Percentiles rank a stretch among this genome's conserved stretches.
Evolutionary conservation across 352 stramenopile genomes (phyloP).

Genomic region (Phytophthora uliginosa): DNA sequence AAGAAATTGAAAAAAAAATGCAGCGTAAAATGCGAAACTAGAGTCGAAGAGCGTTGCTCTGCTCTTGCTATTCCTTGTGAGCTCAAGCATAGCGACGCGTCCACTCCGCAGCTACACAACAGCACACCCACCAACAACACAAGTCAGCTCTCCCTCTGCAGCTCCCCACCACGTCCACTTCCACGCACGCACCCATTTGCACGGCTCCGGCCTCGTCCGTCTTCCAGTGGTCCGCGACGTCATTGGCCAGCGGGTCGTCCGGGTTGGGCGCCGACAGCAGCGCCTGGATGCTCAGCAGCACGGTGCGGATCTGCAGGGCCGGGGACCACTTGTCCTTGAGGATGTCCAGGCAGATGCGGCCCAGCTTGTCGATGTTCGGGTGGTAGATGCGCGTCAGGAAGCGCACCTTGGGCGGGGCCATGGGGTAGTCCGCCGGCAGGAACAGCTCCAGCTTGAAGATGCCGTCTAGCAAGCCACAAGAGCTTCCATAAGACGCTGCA

Average conservation of each 20-base stretch:
- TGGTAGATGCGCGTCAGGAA: conserved; percentile 99
- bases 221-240: conserved; percentile 98
- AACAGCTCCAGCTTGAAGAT: conserved; percentile 98
- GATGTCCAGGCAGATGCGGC: conserved; percentile 99
- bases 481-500: not conserved
- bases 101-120: conserved; percentile 68
- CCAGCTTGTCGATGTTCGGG: conserved; percentile 99
- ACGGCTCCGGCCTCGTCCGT: conserved; percentile 94
- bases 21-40: conserved; percentile 37
- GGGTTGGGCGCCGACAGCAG: conserved; percentile 97
- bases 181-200: conserved; percentile 64
- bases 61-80: conserved; percentile 26
- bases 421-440: conserved; percentile 97
- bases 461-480: conserved; percentile 59
- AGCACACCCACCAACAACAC: conserved; percentile 17
- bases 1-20: conserved; percentile 38
- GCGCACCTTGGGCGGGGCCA: conserved; percentile 97
- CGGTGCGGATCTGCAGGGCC: conserved; percentile 98
- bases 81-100: conserved; percentile 74
- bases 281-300: conserved; percentile 98
- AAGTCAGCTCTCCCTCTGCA: not conserved
- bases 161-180: not conserved
- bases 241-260: conserved; percentile 98
- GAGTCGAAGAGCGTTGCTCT: conserved; percentile 20
- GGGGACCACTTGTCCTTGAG: conserved; percentile 99